These are phyloP conservation scores for Fusarium coicis DNA, from an alignment of 2,329 filamentous ascomycete genomes.

Conservation along the genomic window DNA sequence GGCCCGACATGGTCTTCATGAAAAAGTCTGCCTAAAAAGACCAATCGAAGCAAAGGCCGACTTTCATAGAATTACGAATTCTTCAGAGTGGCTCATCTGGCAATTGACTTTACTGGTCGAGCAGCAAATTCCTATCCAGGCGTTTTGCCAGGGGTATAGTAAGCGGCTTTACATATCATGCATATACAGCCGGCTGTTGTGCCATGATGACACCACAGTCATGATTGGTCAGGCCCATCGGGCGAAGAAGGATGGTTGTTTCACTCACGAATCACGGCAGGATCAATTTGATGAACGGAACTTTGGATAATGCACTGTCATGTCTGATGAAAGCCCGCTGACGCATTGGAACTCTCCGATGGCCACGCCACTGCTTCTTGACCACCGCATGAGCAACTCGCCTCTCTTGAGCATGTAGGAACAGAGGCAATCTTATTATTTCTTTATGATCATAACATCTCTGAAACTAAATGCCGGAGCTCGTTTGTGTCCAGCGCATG, in stretches of 20 bases:
- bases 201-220: background rate
- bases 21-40: fast-evolving
- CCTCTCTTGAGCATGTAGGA: fast-evolving
- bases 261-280: background rate
- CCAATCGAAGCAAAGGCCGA: background rate
- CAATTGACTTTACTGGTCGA: background rate
- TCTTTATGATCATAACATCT: background rate
- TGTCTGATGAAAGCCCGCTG: background rate
- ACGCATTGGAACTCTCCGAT: background rate
- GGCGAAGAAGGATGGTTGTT: background rate
- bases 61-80: fast-evolving
- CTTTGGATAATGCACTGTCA: background rate
- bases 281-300: background rate
- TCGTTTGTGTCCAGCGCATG: background rate
- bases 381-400: background rate
- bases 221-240: background rate
- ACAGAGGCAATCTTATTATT: too few relatives aligned
- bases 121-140: background rate
- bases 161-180: background rate
- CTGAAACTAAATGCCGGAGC: background rate
- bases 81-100: background rate
- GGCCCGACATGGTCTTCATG: background rate
- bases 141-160: background rate
- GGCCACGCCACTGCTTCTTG: background rate
- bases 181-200: background rate